Conservation (phyloP, 257 asterid genomes). For the Hygrophila difformis region DNA sequence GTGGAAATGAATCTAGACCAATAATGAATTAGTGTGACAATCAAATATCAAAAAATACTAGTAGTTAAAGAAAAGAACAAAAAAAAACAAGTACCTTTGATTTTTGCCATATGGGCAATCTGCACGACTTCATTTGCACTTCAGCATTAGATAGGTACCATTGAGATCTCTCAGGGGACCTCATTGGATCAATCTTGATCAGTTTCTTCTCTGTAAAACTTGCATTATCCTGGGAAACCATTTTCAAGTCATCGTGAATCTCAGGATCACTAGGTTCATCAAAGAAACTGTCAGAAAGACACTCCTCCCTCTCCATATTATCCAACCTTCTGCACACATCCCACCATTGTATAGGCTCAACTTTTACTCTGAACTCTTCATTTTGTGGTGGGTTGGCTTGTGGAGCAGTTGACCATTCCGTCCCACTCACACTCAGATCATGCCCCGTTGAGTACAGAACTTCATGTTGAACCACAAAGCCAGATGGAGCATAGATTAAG, state of each 20-base stretch:
- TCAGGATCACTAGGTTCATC: constrained; percentile 31
- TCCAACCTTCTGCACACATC: constrained; percentile 75
- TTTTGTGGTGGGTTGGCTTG: constrained; percentile 30
- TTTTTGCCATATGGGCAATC: constrained; percentile 60
- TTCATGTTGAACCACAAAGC: constrained; percentile 65
- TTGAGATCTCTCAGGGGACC: constrained; percentile 35
- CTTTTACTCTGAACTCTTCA: constrained; percentile 55
- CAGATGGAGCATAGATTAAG: constrained; percentile 58
- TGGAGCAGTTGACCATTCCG: constrained; percentile 25
- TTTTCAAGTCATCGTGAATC: constrained; percentile 28
- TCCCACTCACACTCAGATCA: constrained; percentile 32
- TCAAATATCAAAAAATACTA: not conserved
- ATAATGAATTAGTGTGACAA: not conserved
- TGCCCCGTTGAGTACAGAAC: constrained; percentile 30
- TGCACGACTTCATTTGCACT: constrained; percentile 50
- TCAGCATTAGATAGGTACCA: constrained; percentile 62
- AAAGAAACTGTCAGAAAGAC: constrained; percentile 35
- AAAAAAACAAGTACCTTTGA: constrained; percentile 25
- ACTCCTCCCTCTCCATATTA: constrained; percentile 54
- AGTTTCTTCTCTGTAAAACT: constrained; percentile 23
- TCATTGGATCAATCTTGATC: constrained; percentile 21
- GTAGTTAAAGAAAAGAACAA: too few relatives aligned
- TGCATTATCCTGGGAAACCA: constrained; percentile 19
- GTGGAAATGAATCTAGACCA: constrained; percentile 39
- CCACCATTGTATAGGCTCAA: constrained; percentile 72